Percentiles rank a stretch among this genome's conserved stretches.
phyloP scores from a whole-genome alignment of 1,284 basidiomycete genomes.

The Fistulina hepatica region DNA sequence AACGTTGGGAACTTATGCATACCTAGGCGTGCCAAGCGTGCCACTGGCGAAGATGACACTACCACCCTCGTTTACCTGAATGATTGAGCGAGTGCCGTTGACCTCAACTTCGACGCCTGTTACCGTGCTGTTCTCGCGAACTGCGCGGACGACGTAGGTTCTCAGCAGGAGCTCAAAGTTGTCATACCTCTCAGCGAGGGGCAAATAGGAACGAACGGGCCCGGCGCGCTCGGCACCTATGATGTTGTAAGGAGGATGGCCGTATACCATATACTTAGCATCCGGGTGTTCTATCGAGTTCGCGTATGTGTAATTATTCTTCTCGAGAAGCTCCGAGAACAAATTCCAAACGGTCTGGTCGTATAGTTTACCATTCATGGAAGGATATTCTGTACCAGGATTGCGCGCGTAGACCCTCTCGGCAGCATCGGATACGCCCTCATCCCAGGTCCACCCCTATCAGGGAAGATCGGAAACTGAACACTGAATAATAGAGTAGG shows the following conservation, averaged over 20 bases:
- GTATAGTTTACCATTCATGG: constrained; percentile 51
- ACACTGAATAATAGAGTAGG: too few species aligned
- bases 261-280: constrained; percentile 47
- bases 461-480: too few species aligned
- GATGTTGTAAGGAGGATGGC: constrained; percentile 49
- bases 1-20: too few species aligned
- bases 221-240: constrained; percentile 47
- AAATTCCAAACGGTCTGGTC: constrained; percentile 40
- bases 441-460: too few species aligned
- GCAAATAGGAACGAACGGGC: constrained; percentile 49
- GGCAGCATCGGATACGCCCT: too few species aligned
- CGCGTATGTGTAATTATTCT: constrained; percentile 37
- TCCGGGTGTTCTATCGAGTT: constrained; percentile 48
- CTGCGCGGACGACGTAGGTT: too few species aligned
- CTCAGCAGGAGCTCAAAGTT: constrained; percentile 44
- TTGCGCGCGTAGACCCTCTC: constrained; percentile 40
- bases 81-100: too few species aligned
- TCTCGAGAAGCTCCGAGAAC: constrained; percentile 31
- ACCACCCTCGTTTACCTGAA: too few species aligned
- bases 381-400: constrained; percentile 47
- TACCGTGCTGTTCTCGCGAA: too few species aligned
- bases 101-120: too few species aligned
- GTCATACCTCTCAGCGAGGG: constrained; percentile 38
- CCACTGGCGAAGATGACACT: too few species aligned
- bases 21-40: too few species aligned